These are phyloP conservation scores for Mycena galopus DNA, from an alignment of 768 basidiomycete species.

Conservation along the genomic window DNA sequence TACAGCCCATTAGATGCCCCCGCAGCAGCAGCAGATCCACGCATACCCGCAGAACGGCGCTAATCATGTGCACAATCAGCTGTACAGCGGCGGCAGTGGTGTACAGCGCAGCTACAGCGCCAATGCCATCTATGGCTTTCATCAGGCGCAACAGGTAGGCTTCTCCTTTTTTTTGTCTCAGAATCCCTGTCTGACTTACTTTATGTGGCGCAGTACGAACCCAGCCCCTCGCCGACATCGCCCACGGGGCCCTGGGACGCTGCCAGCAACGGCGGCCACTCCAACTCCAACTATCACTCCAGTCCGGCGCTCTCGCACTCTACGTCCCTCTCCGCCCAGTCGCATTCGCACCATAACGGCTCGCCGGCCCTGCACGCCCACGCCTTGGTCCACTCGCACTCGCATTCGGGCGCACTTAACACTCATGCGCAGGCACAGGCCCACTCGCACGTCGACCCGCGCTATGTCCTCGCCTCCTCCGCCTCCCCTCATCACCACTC, in stretches of 20 bases:
- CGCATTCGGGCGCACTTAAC: background rate
- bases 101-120: slow-evolving; percentile 34
- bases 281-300: background rate
- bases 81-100: slow-evolving; percentile 10
- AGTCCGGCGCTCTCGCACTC: background rate
- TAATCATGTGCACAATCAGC: slow-evolving; percentile 3
- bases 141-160: slow-evolving; percentile 19
- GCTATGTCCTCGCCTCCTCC: slow-evolving; percentile 12
- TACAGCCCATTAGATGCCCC: background rate
- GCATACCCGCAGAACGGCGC: background rate
- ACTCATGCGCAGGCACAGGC: background rate
- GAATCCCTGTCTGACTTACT: background rate
- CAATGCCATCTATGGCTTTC: slow-evolving; percentile 21
- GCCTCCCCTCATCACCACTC: background rate
- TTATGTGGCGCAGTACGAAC: slow-evolving; percentile 15
- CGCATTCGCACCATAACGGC: background rate
- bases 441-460: slow-evolving; percentile 26
- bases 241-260: background rate
- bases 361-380: background rate
- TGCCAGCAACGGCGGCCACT: background rate
- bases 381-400: slow-evolving; percentile 1
- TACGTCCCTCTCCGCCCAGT: background rate
- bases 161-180: background rate
- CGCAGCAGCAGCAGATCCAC: slow-evolving; percentile 12
- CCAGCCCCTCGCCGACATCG: background rate